Evolutionary conservation across 1,284 basidiomycete genomes (phyloP), one percentile per base, ranked within the genome.

Genomic region (Anthracocystis setariae): DNA sequence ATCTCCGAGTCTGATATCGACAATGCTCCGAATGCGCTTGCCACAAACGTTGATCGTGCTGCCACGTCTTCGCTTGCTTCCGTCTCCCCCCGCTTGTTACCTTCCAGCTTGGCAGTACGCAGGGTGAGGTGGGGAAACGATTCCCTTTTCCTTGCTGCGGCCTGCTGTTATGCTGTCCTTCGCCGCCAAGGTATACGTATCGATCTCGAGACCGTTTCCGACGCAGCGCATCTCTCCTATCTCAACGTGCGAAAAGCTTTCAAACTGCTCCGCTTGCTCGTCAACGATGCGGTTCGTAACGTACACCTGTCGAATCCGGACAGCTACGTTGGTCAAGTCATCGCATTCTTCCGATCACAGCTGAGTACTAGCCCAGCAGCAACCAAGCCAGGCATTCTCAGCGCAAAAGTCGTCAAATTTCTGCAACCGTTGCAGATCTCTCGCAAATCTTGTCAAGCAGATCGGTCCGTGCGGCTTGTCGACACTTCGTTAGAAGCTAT

Each of bases 141-240:
- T 12, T 59, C 69, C 7, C 35, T 58, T 18, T 24, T 38, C 3
- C 46, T 72, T 2, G 69, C 69, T n/a, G 47, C 63, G 2, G 69
- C 69, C 18, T 72, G 69, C 47, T 72, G 69, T 48, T 72, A 62
- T 24, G 63, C 48, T 23, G 60, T 72, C 13, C 21, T 72, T 17
- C 48, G 69, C 9, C 54, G 63, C 3, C 40, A 63, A 46, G 51
- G 69, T n/a, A 37, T 49, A 10, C 52, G 42, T 1, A 45, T 63
- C 37, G 63, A 72, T 43, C 45, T 72, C 5, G 38, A 43, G 9
- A 47, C 45, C 23, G 69, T 72, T 1, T 46, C 69, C 1, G 17
- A 42, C 12, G 63, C 63, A 0, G 69, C 69, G 3, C 42, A 63
- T 4, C 45, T 63, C 13, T 55, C 51, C 3, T 35, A 29, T 9